Percentiles rank a stretch among this genome's conserved stretches.
Evolutionary conservation across 306 rosid genomes (phyloP).

Genomic region (Malus sylvestris): DNA sequence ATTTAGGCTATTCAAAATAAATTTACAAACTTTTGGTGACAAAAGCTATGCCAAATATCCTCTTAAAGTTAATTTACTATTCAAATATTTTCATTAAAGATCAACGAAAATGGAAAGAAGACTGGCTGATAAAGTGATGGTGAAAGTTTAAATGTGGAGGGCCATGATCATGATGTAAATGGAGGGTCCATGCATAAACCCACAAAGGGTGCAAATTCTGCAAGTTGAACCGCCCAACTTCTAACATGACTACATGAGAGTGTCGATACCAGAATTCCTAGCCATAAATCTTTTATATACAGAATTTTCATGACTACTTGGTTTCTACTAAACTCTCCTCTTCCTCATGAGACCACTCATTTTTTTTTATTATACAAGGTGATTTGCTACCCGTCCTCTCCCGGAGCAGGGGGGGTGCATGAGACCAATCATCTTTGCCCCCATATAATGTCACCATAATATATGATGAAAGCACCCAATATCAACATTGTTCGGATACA

Average conservation of each 20-base stretch:
- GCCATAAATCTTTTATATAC: slow-evolving; percentile 8
- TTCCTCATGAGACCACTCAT: slow-evolving; percentile 28
- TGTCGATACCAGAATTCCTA: slow-evolving; percentile 9
- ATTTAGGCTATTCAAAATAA: not conserved
- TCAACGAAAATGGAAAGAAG: slow-evolving; percentile 11
- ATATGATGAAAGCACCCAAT: not conserved
- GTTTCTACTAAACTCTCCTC: slow-evolving; percentile 4
- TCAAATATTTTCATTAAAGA: not conserved
- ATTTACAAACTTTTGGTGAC: not conserved
- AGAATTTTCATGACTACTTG: slow-evolving; percentile 6
- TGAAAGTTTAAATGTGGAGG: slow-evolving; percentile 54
- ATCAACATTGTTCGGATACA: not conserved
- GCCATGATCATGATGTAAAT: slow-evolving; percentile 35
- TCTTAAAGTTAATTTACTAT: not conserved
- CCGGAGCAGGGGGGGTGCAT: not conserved
- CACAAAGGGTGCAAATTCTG: slow-evolving; percentile 60
- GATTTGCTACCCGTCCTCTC: too few relatives aligned
- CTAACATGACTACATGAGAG: not conserved
- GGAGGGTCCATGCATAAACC: slow-evolving; percentile 62
- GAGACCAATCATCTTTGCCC: slow-evolving; percentile 22
- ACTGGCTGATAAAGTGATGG: slow-evolving; percentile 25
- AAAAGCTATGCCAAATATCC: not conserved
- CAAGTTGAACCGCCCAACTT: slow-evolving; percentile 32
- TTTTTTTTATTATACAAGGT: not conserved
- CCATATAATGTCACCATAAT: slow-evolving; percentile 1